Evolutionary conservation across 805 yeast species (phyloP), one percentile per base, ranked within the genome.

Genomic region (Ogataea saltuana): DNA sequence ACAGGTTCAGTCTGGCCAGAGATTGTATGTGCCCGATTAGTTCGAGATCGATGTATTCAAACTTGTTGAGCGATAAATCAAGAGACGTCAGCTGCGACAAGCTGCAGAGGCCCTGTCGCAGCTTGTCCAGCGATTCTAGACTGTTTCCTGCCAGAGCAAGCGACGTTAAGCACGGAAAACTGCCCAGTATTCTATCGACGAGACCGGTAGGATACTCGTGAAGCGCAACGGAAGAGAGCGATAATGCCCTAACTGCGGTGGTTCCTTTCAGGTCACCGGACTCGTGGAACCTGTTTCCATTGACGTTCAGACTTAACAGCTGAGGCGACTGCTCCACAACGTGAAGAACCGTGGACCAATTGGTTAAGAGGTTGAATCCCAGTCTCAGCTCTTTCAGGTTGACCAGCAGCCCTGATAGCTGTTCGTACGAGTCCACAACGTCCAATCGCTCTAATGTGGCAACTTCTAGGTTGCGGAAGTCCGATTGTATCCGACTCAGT

Each of bases 361-460:
- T 63, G 16, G 57, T 55, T 30, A 87, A 60, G 36, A 85, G 60
- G 57, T 87, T 84, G 56, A 64, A 76, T 10, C 88, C 73, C 37
- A 88, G 50, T 60, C 85, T 87, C 29, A 88, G 64, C 17, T 61
- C 64, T 25, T 33, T 42, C 37, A 70, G 56, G 45, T 53, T 60
- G 13, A 35, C 43, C 13, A 65, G 51, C 22, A 17, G 45, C 10
- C 25, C 37, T 19, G 27, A 39, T 8, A 36, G 33, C 20, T 39
- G 38, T n/a, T 28, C 25, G 8, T 47, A 44, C 11, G 49, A 45
- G 11, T 52, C 47, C 17, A 39, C 48, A 3, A 85, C 61, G 6
- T 64, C 44, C 43, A 71, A 62, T 18, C 68, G 59, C 23, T 75
- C 76, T 30, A 88, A 57, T 0, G 87, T 73, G 0, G 82, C 67